A percentile compares a stretch with the other conserved stretches of the same genome.
Conservation (phyloP, 495 filamentous ascomycete genomes). For the Friedmanniomyces endolithicus region DNA sequence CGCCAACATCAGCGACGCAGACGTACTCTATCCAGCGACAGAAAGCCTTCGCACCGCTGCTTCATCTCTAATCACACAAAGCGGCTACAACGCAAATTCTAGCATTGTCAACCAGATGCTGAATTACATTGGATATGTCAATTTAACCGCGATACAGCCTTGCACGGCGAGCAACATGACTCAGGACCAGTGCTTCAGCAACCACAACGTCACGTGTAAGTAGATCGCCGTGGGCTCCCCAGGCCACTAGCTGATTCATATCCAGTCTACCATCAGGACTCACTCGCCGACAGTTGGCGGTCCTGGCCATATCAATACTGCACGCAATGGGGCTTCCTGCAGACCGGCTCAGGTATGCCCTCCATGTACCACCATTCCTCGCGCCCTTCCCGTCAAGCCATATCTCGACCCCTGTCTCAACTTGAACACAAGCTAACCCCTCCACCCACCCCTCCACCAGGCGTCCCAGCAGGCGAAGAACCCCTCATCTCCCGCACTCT, state of each 20-base stretch:
- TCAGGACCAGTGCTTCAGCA: constrained; percentile 46
- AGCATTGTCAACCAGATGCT: constrained; percentile 44
- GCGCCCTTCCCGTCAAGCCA: too few species aligned
- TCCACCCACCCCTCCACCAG: constrained; percentile 51
- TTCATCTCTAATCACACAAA: constrained; percentile 33
- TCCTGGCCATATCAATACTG: constrained; percentile 49
- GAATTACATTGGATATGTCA: constrained; percentile 55
- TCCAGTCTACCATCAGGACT: constrained; percentile 37
- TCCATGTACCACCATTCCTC: constrained; percentile 36
- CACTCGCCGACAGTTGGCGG: constrained; percentile 39
- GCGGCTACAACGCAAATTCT: constrained; percentile 41
- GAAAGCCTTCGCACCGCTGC: constrained; percentile 31
- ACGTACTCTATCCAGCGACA: constrained; percentile 37
- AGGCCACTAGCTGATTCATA: not conserved
- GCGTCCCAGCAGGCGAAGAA: constrained; percentile 45
- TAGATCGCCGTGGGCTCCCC: not conserved
- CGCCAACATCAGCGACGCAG: constrained; percentile 39
- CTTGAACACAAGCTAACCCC: constrained; percentile 38
- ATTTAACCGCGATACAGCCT: constrained; percentile 30
- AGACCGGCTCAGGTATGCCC: constrained; percentile 53
- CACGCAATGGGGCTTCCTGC: constrained; percentile 56
- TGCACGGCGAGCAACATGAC: constrained; percentile 27
- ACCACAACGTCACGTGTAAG: constrained; percentile 33
- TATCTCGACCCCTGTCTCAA: too few species aligned
- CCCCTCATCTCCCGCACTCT: constrained; percentile 55